Evolutionary conservation across 177 flowering plant genomes (phyloP).

Genomic region (Telopea speciosissima): DNA sequence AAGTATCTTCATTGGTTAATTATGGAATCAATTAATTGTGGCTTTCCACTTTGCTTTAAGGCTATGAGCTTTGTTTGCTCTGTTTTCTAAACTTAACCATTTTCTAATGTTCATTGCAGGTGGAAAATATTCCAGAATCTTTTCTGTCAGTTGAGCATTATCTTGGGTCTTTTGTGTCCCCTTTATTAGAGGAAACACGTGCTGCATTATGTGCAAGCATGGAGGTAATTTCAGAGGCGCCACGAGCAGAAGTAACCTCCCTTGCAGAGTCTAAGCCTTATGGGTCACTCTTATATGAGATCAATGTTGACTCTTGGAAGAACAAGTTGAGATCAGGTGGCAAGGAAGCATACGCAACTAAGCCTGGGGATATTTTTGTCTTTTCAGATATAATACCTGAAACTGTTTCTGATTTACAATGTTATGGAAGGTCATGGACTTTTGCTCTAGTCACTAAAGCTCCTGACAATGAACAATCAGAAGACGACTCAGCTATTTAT

Average conservation of each 20-base stretch:
- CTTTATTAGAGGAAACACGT: constrained; percentile 59
- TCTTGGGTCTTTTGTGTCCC: constrained; percentile 31
- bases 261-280: constrained; percentile 15
- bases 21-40: background rate
- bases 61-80: background rate
- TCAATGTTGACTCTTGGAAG: constrained; percentile 45
- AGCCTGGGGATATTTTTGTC: constrained; percentile 45
- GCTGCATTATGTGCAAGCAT: constrained; percentile 32
- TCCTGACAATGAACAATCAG: background rate
- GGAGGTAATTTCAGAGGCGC: constrained; percentile 32
- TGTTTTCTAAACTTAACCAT: background rate
- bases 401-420: constrained; percentile 31
- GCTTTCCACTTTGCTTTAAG: background rate
- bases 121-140: constrained; percentile 29
- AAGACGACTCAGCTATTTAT: constrained; percentile 8
- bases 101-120: constrained; percentile 17
- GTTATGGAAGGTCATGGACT: constrained; percentile 32
- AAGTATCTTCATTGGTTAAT: background rate
- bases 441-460: constrained; percentile 27
- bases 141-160: constrained; percentile 38
- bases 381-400: constrained; percentile 36
- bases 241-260: constrained; percentile 32
- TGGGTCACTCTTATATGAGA: constrained; percentile 24
- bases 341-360: constrained; percentile 41
- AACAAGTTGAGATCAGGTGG: constrained; percentile 28